A percentile compares a stretch with the other conserved stretches of the same genome.
These are phyloP conservation scores for Telfairia occidentalis DNA, from an alignment of 331 rosid genomes.

Conservation along the genomic window DNA sequence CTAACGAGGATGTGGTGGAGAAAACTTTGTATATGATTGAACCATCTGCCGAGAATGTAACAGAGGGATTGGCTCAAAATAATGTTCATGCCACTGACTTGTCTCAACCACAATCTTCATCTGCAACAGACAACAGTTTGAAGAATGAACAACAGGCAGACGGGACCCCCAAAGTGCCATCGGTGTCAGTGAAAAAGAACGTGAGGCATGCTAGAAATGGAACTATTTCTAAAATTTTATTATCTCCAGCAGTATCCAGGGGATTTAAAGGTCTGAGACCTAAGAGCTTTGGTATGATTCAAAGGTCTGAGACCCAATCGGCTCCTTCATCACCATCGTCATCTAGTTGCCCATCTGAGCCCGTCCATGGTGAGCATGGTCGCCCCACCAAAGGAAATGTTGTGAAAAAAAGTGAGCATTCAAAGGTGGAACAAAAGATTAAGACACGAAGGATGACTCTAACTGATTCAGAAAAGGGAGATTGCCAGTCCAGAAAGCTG, in stretches of 20 bases:
- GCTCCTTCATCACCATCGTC: conserved; percentile 18
- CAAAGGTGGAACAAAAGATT: conserved; percentile 27
- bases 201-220: conserved; percentile 21
- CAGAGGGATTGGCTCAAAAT: conserved; percentile 19
- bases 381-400: conserved; percentile 19
- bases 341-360: conserved; percentile 16
- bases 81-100: conserved; percentile 15
- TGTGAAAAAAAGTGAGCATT: conserved; percentile 15
- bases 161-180: conserved; percentile 18
- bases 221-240: conserved; percentile 3
- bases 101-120: conserved; percentile 17
- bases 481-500: conserved; percentile 26
- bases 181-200: conserved; percentile 17
- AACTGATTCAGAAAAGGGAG: conserved; percentile 27
- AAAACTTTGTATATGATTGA: conserved; percentile 33
- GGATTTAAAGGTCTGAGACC: conserved; percentile 1
- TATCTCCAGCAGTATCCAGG: not conserved
- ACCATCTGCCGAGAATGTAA: conserved; percentile 25
- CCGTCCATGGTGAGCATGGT: conserved; percentile 23
- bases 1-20: conserved; percentile 28
- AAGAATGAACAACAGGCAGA: conserved; percentile 21
- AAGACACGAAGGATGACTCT: conserved; percentile 24
- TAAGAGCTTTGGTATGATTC: not conserved
- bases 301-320: conserved; percentile 4
- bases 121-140: conserved; percentile 23